Evolutionary conservation across 805 yeast genomes (phyloP).

Genomic region (Blastobotrys americana): DNA sequence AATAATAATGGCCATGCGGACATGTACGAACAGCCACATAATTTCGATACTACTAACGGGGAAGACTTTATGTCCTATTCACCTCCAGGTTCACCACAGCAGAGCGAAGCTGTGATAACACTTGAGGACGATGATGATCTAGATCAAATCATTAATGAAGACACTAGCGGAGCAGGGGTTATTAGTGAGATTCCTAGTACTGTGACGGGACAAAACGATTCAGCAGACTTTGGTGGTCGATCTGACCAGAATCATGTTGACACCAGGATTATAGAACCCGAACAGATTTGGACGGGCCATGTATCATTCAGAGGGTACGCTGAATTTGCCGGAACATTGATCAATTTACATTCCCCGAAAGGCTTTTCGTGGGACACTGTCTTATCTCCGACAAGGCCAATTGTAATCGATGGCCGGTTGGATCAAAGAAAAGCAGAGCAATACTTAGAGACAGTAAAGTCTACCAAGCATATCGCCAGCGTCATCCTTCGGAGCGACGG

Average conservation of each 20-base stretch:
- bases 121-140: slow-evolving; percentile 32
- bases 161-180: not conserved
- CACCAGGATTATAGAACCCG: not conserved
- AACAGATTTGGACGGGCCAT: slow-evolving; percentile 28
- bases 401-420: slow-evolving; percentile 58
- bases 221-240: not conserved
- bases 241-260: not conserved
- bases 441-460: slow-evolving; percentile 41
- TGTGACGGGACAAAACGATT: not conserved
- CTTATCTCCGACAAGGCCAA: slow-evolving; percentile 17
- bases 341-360: slow-evolving; percentile 29
- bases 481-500: slow-evolving; percentile 36
- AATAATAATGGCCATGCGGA: not conserved
- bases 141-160: slow-evolving; percentile 25
- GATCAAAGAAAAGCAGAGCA: slow-evolving; percentile 46
- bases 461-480: slow-evolving; percentile 47
- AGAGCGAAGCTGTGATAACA: slow-evolving; percentile 18
- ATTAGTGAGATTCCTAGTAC: not conserved
- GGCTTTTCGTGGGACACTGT: slow-evolving; percentile 20
- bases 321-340: slow-evolving; percentile 36
- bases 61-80: slow-evolving; percentile 4
- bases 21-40: slow-evolving; percentile 1
- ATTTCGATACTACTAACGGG: not conserved
- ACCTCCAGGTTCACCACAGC: slow-evolving; percentile 1
- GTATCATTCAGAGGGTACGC: slow-evolving; percentile 45